Conservation (phyloP, 2,329 filamentous ascomycete species). For the Elsinoe ampelina region DNA sequence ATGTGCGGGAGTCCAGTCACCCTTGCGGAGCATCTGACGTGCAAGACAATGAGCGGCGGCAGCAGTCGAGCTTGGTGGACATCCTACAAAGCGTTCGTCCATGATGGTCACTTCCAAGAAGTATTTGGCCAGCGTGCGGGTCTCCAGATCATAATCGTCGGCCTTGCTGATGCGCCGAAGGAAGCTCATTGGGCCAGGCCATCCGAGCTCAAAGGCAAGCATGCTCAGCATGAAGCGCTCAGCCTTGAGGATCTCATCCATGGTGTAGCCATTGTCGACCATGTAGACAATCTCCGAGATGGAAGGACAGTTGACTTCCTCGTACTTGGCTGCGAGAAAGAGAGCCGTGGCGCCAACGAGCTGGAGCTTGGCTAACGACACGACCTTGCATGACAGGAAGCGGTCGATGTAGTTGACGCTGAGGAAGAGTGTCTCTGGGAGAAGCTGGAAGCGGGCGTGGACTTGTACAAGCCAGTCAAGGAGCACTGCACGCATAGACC, state of each 20-base stretch:
- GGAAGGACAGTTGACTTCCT: conserved; percentile 96
- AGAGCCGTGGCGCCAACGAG: conserved; percentile 92
- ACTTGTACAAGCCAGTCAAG: conserved; percentile 99
- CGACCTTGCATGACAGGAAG: conserved; percentile 88
- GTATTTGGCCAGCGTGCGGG: conserved; percentile 91
- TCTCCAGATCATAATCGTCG: conserved; percentile 94
- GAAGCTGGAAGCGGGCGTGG: conserved; percentile 78
- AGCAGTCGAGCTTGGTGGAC: conserved; percentile 79
- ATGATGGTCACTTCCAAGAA: conserved; percentile 94
- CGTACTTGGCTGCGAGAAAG: conserved; percentile 93
- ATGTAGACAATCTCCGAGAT: conserved; percentile 95
- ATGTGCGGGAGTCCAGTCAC: conserved; percentile 75
- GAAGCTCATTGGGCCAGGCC: conserved; percentile 99
- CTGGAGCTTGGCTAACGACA: conserved; percentile 90
- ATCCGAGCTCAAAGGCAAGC: conserved; percentile 90
- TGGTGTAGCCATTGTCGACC: conserved; percentile 85
- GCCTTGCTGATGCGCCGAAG: conserved; percentile 94
- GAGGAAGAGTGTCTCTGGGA: conserved; percentile 91
- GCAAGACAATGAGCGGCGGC: conserved; percentile 90
- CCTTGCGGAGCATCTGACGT: conserved; percentile 79
- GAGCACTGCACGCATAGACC: conserved; percentile 94
- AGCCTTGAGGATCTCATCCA: conserved; percentile 90
- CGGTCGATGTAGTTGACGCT: conserved; percentile 96
- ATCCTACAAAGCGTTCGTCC: conserved; percentile 94
- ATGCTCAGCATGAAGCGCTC: conserved; percentile 98